Conservation (phyloP, 176 grass and related monocot genomes). For the Zea mays region DNA sequence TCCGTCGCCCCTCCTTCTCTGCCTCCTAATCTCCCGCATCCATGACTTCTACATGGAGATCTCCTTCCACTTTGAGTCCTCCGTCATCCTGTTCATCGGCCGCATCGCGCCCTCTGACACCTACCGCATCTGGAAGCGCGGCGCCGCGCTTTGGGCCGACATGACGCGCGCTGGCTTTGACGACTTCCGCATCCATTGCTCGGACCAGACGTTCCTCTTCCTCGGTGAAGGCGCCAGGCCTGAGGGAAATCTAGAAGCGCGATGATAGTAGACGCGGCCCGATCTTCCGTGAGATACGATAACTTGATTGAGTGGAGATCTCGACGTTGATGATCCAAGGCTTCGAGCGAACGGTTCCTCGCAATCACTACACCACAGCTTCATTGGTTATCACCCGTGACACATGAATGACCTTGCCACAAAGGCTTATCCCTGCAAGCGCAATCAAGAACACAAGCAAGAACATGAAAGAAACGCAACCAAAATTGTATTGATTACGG, state of each 20-base stretch:
- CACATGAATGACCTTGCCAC: no score
- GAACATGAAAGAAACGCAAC: no score
- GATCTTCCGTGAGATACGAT: no score
- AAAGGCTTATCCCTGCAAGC: no score
- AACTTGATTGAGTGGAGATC: no score
- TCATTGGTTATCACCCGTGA: no score
- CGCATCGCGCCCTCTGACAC: slow-evolving; percentile 93
- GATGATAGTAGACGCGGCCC: no score
- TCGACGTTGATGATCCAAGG: no score
- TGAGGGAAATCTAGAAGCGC: neutral
- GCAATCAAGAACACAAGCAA: no score
- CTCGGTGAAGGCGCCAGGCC: slow-evolving; percentile 61
- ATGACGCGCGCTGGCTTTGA: slow-evolving; percentile 94
- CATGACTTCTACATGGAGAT: slow-evolving; percentile 99
- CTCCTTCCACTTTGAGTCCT: slow-evolving; percentile 98
- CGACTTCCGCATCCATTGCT: slow-evolving; percentile 85
- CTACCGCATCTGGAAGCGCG: slow-evolving; percentile 96
- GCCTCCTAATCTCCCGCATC: slow-evolving; percentile 62
- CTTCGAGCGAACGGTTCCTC: no score
- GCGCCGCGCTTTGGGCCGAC: slow-evolving; percentile 65
- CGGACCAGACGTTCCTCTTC: slow-evolving; percentile 90
- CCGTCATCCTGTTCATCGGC: slow-evolving; percentile 92
- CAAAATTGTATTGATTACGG: no score
- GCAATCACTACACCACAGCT: no score
- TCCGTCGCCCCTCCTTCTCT: slow-evolving; percentile 70